Evolutionary conservation across 371 early-diverging fungal species (phyloP), one percentile per base, ranked within the genome.

Genomic region (Mortierella sp.): DNA sequence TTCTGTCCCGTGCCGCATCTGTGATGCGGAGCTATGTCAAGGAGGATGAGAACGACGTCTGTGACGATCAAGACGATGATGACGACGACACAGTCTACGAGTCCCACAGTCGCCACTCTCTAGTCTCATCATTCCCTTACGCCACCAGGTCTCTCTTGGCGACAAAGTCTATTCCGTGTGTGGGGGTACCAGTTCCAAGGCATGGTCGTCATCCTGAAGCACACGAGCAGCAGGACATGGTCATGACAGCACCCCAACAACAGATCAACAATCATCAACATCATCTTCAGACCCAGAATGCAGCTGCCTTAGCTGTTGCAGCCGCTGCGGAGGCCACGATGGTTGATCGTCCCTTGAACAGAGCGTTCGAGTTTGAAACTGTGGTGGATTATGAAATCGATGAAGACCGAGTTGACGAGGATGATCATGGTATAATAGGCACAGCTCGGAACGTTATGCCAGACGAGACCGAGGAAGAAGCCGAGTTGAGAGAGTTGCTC

Each of bases 1-100:
- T 73, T 23, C 44, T 73, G 28, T 73, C 75, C 7, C 75, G 68
- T 7, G 75, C 69, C 4, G 75, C 68, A 0, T 68, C 75, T 1
- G 68, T 73, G 56, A 73, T 73, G 75, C 50, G 43, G 31, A 17
- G 23, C 30, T 49, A 32, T 12, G 15, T 7, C 49, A 19, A 32
- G 47, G 39, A 47, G 23, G 46, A 28, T 12, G 58, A 52, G 4
- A 28, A 56, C 26, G 32, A 60, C 19, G 11, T 21, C n/a, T 39
- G 27, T 17, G 57, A 67, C 32, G 68, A 56, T 21, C n/a, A 21
- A 21, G 42, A 50, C 27, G 30, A 42, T 42, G 57, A 39, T 15
- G 50, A 47, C 15, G 27, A 48, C 23, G 59, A 34, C 4, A 24
- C 17, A 17, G 9, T 34, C 23, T 47, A 34, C 8, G 49, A 19